phyloP scores from a whole-genome alignment of 768 basidiomycete genomes.

The Lactarius psammicola region DNA sequence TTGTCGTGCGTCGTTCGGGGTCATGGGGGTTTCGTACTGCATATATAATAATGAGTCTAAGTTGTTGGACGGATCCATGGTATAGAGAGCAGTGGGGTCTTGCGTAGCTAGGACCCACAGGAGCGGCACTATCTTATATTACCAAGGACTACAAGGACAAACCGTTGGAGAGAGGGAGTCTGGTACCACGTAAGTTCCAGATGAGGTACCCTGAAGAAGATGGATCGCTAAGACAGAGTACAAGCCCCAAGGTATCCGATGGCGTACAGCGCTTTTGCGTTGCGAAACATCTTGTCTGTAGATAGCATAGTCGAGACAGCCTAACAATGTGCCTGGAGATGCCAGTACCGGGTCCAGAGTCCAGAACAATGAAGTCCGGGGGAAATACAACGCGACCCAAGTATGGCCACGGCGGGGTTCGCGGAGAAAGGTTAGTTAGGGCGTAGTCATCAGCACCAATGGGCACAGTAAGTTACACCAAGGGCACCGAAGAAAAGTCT shows the following conservation, averaged over 20 bases:
- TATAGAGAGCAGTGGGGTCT: neutral
- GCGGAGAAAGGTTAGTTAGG: neutral
- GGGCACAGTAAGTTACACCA: neutral
- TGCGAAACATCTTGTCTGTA: neutral
- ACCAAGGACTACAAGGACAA: slow-evolving; percentile 1
- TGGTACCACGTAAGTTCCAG: neutral
- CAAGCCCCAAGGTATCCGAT: neutral
- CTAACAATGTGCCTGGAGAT: slow-evolving; percentile 22
- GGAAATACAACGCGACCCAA: neutral
- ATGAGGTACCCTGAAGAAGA: neutral
- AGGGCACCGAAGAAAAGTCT: neutral
- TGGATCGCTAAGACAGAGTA: neutral
- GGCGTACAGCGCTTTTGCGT: neutral
- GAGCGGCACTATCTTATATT: slow-evolving; percentile 11
- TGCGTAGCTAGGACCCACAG: neutral
- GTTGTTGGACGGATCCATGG: slow-evolving; percentile 5
- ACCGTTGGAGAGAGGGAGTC: neutral
- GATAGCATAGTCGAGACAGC: neutral
- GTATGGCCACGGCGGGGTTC: neutral
- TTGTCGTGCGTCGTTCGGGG: slow-evolving; percentile 1
- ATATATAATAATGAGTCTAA: slow-evolving; percentile 7
- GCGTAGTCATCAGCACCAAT: neutral
- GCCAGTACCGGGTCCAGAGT: slow-evolving; percentile 1
- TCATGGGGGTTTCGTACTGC: neutral
- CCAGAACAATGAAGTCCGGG: slow-evolving; percentile 4